These are phyloP conservation scores for Dioscorea zingiberensis DNA, from an alignment of 106 monocot species.

Conservation along the genomic window DNA sequence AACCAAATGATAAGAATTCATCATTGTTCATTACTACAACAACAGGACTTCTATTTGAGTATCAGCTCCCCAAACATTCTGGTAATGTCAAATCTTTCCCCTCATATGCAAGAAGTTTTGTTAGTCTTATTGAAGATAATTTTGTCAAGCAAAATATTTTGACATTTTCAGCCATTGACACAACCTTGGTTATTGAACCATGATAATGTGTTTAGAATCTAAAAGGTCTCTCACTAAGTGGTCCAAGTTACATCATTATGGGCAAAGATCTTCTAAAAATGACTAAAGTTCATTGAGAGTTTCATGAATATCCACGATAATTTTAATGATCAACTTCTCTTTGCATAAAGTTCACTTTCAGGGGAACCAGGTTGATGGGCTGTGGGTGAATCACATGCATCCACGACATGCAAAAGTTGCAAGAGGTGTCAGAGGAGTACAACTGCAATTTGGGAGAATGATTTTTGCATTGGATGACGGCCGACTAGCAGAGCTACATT, in stretches of 20 bases:
- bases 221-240: too few species aligned
- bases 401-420: constrained; percentile 77
- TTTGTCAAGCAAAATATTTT: too few species aligned
- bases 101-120: too few species aligned
- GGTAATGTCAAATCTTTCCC: constrained; percentile 25
- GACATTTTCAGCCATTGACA: too few species aligned
- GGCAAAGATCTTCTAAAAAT: too few species aligned
- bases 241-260: too few species aligned
- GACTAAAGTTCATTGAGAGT: too few species aligned
- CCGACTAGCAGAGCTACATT: constrained; percentile 76
- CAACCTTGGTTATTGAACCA: too few species aligned
- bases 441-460: constrained; percentile 66
- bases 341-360: neutral
- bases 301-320: neutral
- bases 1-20: constrained; percentile 24
- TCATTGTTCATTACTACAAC: constrained; percentile 62
- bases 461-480: constrained; percentile 84
- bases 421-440: constrained; percentile 46
- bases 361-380: constrained; percentile 28
- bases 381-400: constrained; percentile 75
- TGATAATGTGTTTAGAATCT: too few species aligned
- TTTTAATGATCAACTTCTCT: neutral
- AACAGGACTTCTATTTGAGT: constrained; percentile 64
- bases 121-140: too few species aligned
- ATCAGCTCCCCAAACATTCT: constrained; percentile 57